Base-by-base conservation (phyloP, 2,329 filamentous ascomycete species). In the Botrytis elliptica region DNA sequence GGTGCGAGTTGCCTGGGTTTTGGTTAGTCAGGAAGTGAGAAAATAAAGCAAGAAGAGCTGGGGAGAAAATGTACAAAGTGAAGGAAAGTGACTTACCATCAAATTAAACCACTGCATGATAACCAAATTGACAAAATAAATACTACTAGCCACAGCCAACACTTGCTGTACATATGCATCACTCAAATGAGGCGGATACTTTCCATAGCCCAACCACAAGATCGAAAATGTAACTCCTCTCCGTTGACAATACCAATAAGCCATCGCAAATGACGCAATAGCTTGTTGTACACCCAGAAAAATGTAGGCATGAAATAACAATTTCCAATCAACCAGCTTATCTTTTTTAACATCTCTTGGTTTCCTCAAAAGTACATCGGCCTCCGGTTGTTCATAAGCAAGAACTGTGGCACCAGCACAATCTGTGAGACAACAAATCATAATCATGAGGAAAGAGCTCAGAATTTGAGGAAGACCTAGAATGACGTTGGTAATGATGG, bases 31-130 rank as follows among this genome's bases (percentile, higher is more conserved):
- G 25, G 38, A 33, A 60, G n/a, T 14, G 7, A 16, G 46, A 22
- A n/a, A 18, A 1, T 12, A 9, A 33, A 57, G 14, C 7, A 18
- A 42, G 36, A 20, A n/a, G n/a, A 14, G 9, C 22, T 25, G n/a
- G 20, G n/a, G 38, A 22, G 9, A 33, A 20, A 18, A 29, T 2
- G 6, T 12, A 33, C 4, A 7, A 18, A 55, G 38, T 1, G 49
- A 20, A 18, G 25, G 25, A 33, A 42, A 25, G 8, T 25, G 44
- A 8, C 69, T 73, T 71, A 71, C 72, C 79, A 94, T 86, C 3
- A 94, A 84, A 79, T 92, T 93, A 84, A 93, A 93, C 85, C 90
- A 90, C 85, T 93, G 91, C 91, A 94, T 93, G 68, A 94, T 89
- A 5, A 95, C 92, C 46, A 95, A 84, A 74, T 90, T 94, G 77